Evolutionary conservation across 371 early-diverging fungal species (phyloP).

Genomic region (Mucor indicus): DNA sequence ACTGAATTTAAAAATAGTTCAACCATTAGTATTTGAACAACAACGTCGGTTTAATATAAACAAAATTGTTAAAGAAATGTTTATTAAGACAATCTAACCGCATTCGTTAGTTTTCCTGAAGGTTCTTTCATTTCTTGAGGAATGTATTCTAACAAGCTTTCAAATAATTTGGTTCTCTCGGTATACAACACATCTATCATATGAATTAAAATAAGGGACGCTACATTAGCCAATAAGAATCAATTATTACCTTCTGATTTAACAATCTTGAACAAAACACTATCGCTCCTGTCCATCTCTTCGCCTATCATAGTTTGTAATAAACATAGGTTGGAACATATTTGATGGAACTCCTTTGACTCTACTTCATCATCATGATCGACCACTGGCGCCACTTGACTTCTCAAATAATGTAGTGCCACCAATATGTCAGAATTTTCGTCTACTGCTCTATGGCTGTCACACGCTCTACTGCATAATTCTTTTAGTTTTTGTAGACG

Average conservation of each 20-base stretch:
- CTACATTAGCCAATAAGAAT: background rate
- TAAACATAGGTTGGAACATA: slow-evolving; percentile 60
- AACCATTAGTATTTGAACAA: background rate
- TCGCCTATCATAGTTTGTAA: slow-evolving; percentile 1
- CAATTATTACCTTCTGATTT: slow-evolving; percentile 10
- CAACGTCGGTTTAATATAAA: too few species aligned
- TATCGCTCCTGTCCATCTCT: background rate
- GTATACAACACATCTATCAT: slow-evolving; percentile 25
- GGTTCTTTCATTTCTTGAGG: slow-evolving; percentile 83
- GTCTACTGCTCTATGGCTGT: background rate
- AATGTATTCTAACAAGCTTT: slow-evolving; percentile 70
- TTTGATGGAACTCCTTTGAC: slow-evolving; percentile 59
- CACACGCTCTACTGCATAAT: slow-evolving; percentile 39
- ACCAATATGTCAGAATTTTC: slow-evolving; percentile 16
- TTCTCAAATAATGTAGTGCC: slow-evolving; percentile 72
- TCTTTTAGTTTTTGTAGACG: slow-evolving; percentile 71
- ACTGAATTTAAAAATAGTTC: background rate
- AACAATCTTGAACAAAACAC: background rate
- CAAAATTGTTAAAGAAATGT: slow-evolving; percentile 29
- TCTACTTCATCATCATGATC: slow-evolving; percentile 65
- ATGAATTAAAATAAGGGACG: background rate
- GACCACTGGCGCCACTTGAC: slow-evolving; percentile 61
- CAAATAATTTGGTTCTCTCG: slow-evolving; percentile 66
- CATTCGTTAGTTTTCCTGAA: slow-evolving; percentile 66
- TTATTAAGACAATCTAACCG: slow-evolving; percentile 48